A percentile compares a stretch with the other conserved stretches of the same genome.
phyloP scores from a whole-genome alignment of 805 yeast genomes.

The Cyberlindnera veronae region DNA sequence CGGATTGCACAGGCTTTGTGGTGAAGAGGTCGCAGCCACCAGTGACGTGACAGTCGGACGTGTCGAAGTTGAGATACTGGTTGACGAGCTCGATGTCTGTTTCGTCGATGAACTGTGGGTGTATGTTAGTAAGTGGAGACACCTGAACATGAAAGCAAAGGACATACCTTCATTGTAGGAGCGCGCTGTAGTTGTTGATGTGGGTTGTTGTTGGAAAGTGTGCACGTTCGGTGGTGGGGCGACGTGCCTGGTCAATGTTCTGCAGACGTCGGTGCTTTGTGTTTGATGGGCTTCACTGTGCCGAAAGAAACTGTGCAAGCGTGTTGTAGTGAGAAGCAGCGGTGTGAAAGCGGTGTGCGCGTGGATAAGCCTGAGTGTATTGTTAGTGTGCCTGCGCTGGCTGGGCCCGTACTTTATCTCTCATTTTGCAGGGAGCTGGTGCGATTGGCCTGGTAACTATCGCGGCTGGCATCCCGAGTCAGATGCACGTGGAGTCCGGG shows the following conservation, averaged over 20 bases:
- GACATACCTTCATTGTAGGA: conserved; percentile 8
- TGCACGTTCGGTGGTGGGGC: conserved; percentile 9
- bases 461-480: too few relatives aligned
- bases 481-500: too few relatives aligned
- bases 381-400: neutral
- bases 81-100: conserved; percentile 89
- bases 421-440: conserved; percentile 6
- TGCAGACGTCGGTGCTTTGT: too few relatives aligned
- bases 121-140: conserved; percentile 3
- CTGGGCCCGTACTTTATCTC: conserved; percentile 9
- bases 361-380: neutral
- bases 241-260: neutral
- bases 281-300: too few relatives aligned
- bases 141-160: too few relatives aligned
- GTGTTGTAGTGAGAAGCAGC: neutral
- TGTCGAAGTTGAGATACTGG: conserved; percentile 77
- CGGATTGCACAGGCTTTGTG: conserved; percentile 89
- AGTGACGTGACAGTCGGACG: conserved; percentile 68
- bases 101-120: conserved; percentile 76
- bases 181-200: too few relatives aligned
- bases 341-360: neutral
- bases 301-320: too few relatives aligned
- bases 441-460: conserved; percentile 20
- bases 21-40: conserved; percentile 95
- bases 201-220: too few relatives aligned